These are phyloP conservation scores for Ormosia semicastrata DNA, from an alignment of 306 rosid species.

Conservation along the genomic window DNA sequence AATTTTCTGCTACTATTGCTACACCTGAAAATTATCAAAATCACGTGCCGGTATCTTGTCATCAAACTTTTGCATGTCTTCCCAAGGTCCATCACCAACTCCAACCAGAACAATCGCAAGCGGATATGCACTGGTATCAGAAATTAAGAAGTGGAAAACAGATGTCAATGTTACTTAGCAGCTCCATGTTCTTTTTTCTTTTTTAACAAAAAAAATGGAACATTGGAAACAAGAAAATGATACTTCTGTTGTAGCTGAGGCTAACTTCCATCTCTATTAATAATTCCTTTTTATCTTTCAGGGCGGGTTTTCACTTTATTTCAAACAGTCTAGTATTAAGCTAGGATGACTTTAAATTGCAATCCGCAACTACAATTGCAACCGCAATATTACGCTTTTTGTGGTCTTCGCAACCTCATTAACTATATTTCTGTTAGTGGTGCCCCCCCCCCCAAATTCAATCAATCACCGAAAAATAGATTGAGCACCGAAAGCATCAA, in stretches of 20 bases:
- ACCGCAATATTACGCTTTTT: too few species aligned
- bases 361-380: too few species aligned
- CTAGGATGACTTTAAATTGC: neutral
- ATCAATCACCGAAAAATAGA: too few species aligned
- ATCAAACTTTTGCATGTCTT: constrained; percentile 86
- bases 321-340: neutral
- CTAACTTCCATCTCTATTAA: neutral
- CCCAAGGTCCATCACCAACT: constrained; percentile 99
- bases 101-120: constrained; percentile 87
- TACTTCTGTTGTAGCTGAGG: neutral
- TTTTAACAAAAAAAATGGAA: neutral
- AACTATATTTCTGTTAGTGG: too few species aligned
- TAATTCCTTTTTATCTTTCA: neutral
- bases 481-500: too few species aligned
- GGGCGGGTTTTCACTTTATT: neutral
- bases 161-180: constrained; percentile 13
- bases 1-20: neutral
- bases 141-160: neutral
- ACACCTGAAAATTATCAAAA: constrained; percentile 89
- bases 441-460: too few species aligned
- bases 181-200: neutral
- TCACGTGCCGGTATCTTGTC: constrained; percentile 82
- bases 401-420: too few species aligned
- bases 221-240: neutral
- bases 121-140: constrained; percentile 57